phyloP scores from a whole-genome alignment of 1,139 yeast species.

The Saccharomyces hybrid region DNA sequence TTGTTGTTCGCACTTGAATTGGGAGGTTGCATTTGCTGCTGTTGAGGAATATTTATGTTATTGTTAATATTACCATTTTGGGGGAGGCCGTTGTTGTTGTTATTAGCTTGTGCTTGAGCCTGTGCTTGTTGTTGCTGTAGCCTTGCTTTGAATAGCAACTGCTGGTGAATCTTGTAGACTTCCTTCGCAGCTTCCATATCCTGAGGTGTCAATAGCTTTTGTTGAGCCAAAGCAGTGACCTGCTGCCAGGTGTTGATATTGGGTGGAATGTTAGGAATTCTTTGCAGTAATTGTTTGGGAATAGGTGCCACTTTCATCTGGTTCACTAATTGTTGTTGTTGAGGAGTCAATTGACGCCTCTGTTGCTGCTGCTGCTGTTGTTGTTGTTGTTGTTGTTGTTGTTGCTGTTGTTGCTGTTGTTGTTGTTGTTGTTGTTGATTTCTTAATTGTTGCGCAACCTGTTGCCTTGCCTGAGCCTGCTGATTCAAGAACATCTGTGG shows the following conservation, averaged over 20 bases:
- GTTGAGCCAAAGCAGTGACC: slow-evolving; percentile 60
- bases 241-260: slow-evolving; percentile 79
- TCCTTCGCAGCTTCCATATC: slow-evolving; percentile 35
- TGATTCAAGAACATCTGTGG: slow-evolving; percentile 42
- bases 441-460: slow-evolving; percentile 33
- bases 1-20: neutral
- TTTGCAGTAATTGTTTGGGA: slow-evolving; percentile 63
- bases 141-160: slow-evolving; percentile 28
- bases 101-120: slow-evolving; percentile 9
- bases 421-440: slow-evolving; percentile 19
- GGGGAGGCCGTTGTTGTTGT: slow-evolving; percentile 11
- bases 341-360: slow-evolving; percentile 28
- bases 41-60: slow-evolving; percentile 4
- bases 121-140: slow-evolving; percentile 19
- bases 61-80: neutral
- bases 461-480: slow-evolving; percentile 47
- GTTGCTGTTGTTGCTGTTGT: slow-evolving; percentile 13
- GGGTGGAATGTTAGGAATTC: slow-evolving; percentile 77
- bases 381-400: slow-evolving; percentile 14
- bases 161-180: slow-evolving; percentile 35
- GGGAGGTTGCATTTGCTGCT: slow-evolving; percentile 8
- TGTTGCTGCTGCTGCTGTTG: slow-evolving; percentile 16
- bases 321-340: slow-evolving; percentile 31
- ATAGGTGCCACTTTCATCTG: slow-evolving; percentile 56
- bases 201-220: slow-evolving; percentile 36